A percentile compares a stretch with the other conserved stretches of the same genome.
Conservation (phyloP, 2,329 filamentous ascomycete genomes). For the Alternaria viburni region DNA sequence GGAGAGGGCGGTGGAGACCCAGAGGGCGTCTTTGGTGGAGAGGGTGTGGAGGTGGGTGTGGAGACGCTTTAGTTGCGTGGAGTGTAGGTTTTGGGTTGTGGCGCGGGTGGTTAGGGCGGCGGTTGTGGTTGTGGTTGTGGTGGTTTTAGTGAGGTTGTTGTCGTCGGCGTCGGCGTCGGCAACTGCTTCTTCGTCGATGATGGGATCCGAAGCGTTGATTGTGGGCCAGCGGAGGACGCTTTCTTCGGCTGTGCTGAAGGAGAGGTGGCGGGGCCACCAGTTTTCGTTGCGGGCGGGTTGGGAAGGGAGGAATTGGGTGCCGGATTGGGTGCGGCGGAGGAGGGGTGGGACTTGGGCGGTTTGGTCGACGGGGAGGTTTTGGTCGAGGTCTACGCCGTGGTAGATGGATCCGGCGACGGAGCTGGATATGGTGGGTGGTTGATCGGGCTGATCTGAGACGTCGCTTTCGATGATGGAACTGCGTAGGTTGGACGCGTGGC, state of each 20-base stretch:
- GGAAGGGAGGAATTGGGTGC: constrained; percentile 44
- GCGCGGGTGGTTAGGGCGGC: constrained; percentile 41
- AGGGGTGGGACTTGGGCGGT: constrained; percentile 57
- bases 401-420: constrained; percentile 66
- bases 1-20: constrained; percentile 66
- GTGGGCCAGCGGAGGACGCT: constrained; percentile 69
- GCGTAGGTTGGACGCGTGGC: constrained; percentile 21
- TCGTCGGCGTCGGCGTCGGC: not conserved
- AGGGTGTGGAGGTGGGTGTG: constrained; percentile 65
- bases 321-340: constrained; percentile 69
- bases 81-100: constrained; percentile 46
- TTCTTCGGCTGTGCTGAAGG: constrained; percentile 77
- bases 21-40: constrained; percentile 62
- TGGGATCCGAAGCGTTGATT: constrained; percentile 22
- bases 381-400: constrained; percentile 63
- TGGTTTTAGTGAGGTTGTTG: not conserved
- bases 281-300: constrained; percentile 58
- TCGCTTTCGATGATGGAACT: constrained; percentile 25
- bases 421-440: constrained; percentile 53
- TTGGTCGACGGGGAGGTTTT: constrained; percentile 51
- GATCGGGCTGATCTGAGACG: constrained; percentile 36
- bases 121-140: constrained; percentile 26
- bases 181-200: constrained; percentile 25
- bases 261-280: constrained; percentile 74
- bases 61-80: constrained; percentile 68